A percentile compares a stretch with the other conserved stretches of the same genome.
phyloP scores from a whole-genome alignment of 78 protist genomes.

The Cyanophora paradoxa region DNA sequence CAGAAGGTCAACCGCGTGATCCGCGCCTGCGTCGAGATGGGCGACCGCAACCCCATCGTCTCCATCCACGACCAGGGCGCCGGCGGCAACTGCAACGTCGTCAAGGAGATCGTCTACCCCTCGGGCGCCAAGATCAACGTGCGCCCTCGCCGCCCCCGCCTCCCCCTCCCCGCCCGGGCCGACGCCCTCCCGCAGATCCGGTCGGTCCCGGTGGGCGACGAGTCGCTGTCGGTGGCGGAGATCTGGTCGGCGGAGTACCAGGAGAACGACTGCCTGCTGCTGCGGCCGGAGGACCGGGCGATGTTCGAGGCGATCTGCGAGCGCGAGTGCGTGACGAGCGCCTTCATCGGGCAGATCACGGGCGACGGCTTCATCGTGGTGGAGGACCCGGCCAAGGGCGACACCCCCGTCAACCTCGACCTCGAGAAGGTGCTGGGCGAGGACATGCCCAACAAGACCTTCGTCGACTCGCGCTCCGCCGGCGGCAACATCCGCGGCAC shows the following conservation, averaged over 20 bases:
- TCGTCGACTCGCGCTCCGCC: neutral
- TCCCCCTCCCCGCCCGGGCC: neutral
- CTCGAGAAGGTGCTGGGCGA: conserved; percentile 41
- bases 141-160: neutral
- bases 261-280: conserved; percentile 64
- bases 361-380: conserved; percentile 60
- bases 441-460: conserved; percentile 70
- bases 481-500: no score
- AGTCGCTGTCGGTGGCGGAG: conserved; percentile 58
- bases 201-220: conserved; percentile 21
- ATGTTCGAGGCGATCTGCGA: conserved; percentile 36
- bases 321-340: conserved; percentile 62
- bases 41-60: conserved; percentile 69
- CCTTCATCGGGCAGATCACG: conserved; percentile 66
- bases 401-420: conserved; percentile 40
- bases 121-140: conserved; percentile 54
- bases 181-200: conserved; percentile 7
- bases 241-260: conserved; percentile 87
- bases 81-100: conserved; percentile 77
- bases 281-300: conserved; percentile 20
- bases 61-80: conserved; percentile 77
- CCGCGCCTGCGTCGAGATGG: conserved; percentile 70
- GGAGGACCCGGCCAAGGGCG: conserved; percentile 12
- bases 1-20: conserved; percentile 69
- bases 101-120: conserved; percentile 72